These are phyloP conservation scores for Pseudogymnoascus sp. DNA, from an alignment of 2,329 filamentous ascomycete species.

Conservation along the genomic window DNA sequence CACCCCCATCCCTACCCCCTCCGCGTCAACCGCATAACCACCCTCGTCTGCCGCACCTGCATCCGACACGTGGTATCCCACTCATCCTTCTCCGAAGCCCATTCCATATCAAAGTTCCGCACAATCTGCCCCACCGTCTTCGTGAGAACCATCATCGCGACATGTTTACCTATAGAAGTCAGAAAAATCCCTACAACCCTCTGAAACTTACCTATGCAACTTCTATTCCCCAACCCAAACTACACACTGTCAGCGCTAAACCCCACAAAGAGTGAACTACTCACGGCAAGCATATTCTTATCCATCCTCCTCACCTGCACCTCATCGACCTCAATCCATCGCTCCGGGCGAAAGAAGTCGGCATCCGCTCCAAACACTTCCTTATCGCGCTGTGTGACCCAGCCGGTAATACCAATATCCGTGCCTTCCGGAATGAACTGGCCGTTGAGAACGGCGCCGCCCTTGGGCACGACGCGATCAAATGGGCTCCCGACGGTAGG, in stretches of 20 bases:
- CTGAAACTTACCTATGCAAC: not conserved
- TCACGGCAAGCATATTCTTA: not conserved
- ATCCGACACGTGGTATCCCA: not conserved
- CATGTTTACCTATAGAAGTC: not conserved
- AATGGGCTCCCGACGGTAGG: slow-evolving; percentile 6
- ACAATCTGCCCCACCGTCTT: not conserved
- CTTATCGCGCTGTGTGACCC: slow-evolving; percentile 27
- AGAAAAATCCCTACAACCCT: not conserved
- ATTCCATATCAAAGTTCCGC: not conserved
- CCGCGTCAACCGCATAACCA: not conserved
- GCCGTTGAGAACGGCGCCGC: slow-evolving; percentile 10
- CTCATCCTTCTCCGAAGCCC: not conserved
- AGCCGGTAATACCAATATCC: slow-evolving; percentile 6
- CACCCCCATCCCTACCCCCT: not conserved
- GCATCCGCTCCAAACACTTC: slow-evolving; percentile 32
- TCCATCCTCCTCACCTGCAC: slow-evolving; percentile 2
- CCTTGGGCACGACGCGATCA: slow-evolving; percentile 9
- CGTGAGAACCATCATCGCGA: slow-evolving; percentile 1
- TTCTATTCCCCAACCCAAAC: not conserved
- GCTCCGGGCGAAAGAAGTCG: slow-evolving; percentile 34
- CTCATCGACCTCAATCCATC: slow-evolving; percentile 32
- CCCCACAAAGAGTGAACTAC: not conserved
- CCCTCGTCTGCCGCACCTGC: not conserved
- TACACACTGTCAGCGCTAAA: not conserved
- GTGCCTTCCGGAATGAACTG: slow-evolving; percentile 11